Conservation (phyloP, 306 rosid species). For the Senna siamea region DNA sequence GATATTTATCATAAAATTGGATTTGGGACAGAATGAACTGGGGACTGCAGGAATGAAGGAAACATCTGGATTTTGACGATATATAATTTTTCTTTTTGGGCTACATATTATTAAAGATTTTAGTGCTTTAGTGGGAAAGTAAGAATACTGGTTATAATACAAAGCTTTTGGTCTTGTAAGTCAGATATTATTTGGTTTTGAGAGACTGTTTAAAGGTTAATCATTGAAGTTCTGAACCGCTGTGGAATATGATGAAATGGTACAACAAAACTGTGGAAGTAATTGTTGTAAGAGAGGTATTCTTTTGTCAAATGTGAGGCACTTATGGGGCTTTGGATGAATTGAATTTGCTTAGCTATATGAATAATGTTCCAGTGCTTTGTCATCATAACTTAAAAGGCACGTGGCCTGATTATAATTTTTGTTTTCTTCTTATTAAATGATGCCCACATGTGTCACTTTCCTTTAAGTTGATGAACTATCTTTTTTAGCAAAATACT, state of each 20-base stretch:
- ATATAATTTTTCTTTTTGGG: slow-evolving; percentile 39
- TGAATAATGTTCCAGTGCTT: slow-evolving; percentile 55
- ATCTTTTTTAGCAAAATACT: no score
- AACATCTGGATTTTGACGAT: slow-evolving; percentile 25
- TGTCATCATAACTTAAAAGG: slow-evolving; percentile 51
- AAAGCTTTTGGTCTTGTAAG: slow-evolving; percentile 37
- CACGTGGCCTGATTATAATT: slow-evolving; percentile 54
- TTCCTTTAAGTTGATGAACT: no score
- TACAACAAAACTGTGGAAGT: slow-evolving; percentile 52
- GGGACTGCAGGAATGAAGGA: slow-evolving; percentile 37
- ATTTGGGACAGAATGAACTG: slow-evolving; percentile 38
- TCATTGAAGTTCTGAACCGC: slow-evolving; percentile 41
- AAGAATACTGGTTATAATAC: slow-evolving; percentile 16
- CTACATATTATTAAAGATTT: slow-evolving; percentile 25
- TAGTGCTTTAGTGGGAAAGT: slow-evolving; percentile 40
- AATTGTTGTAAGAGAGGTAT: slow-evolving; percentile 41
- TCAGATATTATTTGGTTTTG: slow-evolving; percentile 40
- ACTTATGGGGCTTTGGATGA: slow-evolving; percentile 44
- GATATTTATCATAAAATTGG: slow-evolving; percentile 37
- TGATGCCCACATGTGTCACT: no score
- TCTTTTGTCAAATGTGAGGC: slow-evolving; percentile 46
- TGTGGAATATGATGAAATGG: slow-evolving; percentile 41
- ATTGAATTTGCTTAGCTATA: slow-evolving; percentile 47
- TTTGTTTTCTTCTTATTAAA: slow-evolving; percentile 8
- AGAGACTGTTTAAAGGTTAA: slow-evolving; percentile 36